Percentiles rank a stretch among this genome's conserved stretches.
Evolutionary conservation across 2,329 filamentous ascomycete species (phyloP).

Genomic region (Calonectria hongkongensis): DNA sequence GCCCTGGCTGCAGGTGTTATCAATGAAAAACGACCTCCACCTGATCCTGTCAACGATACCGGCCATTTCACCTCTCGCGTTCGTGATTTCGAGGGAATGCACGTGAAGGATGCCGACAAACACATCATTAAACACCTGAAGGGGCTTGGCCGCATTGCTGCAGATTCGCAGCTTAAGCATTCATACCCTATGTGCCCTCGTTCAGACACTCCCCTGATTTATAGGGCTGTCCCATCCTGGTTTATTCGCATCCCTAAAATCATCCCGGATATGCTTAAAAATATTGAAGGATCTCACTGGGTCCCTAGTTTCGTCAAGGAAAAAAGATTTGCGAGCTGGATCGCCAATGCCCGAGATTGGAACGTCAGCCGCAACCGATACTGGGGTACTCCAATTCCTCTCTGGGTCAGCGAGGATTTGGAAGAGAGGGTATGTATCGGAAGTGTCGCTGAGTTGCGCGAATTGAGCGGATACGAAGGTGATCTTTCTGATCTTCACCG

Average conservation of each 20-base stretch:
- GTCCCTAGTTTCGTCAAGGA: slow-evolving; percentile 94
- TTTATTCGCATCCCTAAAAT: slow-evolving; percentile 92
- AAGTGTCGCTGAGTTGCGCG: slow-evolving; percentile 87
- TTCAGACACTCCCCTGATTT: slow-evolving; percentile 96
- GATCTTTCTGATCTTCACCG: slow-evolving; percentile 91
- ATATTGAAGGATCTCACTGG: slow-evolving; percentile 93
- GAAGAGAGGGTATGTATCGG: slow-evolving; percentile 92
- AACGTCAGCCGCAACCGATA: slow-evolving; percentile 95
- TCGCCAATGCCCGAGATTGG: slow-evolving; percentile 93
- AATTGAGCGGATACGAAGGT: slow-evolving; percentile 89
- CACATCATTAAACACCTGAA: slow-evolving; percentile 94
- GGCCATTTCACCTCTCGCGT: slow-evolving; percentile 87
- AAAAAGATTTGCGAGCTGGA: slow-evolving; percentile 93
- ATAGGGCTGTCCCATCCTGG: slow-evolving; percentile 94
- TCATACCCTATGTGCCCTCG: slow-evolving; percentile 96
- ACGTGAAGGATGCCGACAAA: slow-evolving; percentile 95
- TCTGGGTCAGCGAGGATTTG: slow-evolving; percentile 93
- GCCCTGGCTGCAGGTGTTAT: slow-evolving; percentile 86
- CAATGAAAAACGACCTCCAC: slow-evolving; percentile 84
- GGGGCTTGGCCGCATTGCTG: slow-evolving; percentile 82
- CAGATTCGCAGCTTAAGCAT: slow-evolving; percentile 91
- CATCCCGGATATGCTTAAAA: slow-evolving; percentile 91
- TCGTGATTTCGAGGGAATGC: slow-evolving; percentile 86
- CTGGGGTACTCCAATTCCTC: slow-evolving; percentile 94
- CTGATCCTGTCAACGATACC: slow-evolving; percentile 91